These are phyloP conservation scores for Chlamydomonas incerta DNA, from an alignment of 139 green algal species.

Conservation along the genomic window DNA sequence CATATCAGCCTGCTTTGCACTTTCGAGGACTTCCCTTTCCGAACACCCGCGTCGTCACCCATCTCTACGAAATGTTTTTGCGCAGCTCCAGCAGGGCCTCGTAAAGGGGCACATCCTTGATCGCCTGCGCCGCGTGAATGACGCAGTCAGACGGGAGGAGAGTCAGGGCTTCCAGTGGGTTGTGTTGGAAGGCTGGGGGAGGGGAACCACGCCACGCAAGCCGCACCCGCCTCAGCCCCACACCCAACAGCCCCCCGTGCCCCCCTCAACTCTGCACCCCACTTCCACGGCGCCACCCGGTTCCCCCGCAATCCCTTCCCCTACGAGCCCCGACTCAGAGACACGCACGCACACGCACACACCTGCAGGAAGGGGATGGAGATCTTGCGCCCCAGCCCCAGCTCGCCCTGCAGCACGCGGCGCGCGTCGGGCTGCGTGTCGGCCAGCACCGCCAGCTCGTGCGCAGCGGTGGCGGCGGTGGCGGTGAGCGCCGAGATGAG, in stretches of 20 bases:
- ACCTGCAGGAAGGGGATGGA: constrained; percentile 29
- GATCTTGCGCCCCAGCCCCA: constrained; percentile 4
- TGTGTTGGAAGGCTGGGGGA: too few relatives aligned
- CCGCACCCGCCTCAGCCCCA: neutral
- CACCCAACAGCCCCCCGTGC: neutral
- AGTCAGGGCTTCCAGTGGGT: too few relatives aligned
- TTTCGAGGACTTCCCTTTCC: too few relatives aligned
- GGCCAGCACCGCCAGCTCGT: constrained; percentile 34
- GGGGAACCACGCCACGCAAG: neutral
- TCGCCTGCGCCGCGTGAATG: constrained; percentile 6
- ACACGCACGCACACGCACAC: neutral
- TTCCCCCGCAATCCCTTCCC: neutral
- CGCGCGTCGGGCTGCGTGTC: neutral
- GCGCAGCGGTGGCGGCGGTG: constrained; percentile 17
- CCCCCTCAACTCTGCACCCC: neutral
- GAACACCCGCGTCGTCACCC: neutral
- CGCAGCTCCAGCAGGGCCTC: constrained; percentile 4
- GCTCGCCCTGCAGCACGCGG: neutral
- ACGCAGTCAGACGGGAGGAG: too few relatives aligned
- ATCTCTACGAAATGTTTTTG: constrained; percentile 5
- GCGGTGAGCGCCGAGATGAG: neutral
- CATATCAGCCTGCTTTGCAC: too few relatives aligned
- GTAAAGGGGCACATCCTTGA: constrained; percentile 15
- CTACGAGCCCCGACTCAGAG: neutral
- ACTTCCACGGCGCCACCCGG: too few relatives aligned